A percentile compares a stretch with the other conserved stretches of the same genome.
Evolutionary conservation across 441 rosid species (phyloP).

Genomic region (Euphorbia celastroides): DNA sequence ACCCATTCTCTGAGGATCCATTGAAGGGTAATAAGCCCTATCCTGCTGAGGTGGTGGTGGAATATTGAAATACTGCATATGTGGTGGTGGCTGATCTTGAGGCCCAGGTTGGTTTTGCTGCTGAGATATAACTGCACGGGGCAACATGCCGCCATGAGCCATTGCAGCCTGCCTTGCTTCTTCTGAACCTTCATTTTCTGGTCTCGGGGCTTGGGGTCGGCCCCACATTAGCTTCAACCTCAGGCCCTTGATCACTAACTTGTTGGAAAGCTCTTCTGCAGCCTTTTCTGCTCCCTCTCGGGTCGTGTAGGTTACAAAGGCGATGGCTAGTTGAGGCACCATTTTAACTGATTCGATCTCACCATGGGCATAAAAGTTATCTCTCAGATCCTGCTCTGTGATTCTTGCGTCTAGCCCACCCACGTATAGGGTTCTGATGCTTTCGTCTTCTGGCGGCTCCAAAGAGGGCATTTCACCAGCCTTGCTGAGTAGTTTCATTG

Average conservation of each 20-base stretch:
- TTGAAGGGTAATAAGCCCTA: conserved; percentile 76
- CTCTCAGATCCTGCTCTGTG: conserved; percentile 84
- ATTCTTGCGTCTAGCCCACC: conserved; percentile 90
- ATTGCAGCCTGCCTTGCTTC: conserved; percentile 60
- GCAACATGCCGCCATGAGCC: conserved; percentile 76
- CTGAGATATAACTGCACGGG: conserved; percentile 82
- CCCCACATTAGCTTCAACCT: conserved; percentile 95
- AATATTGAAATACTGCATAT: conserved; percentile 68
- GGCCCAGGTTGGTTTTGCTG: conserved; percentile 68
- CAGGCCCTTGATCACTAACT: conserved; percentile 74
- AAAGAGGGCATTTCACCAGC: conserved; percentile 96
- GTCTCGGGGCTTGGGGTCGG: conserved; percentile 80
- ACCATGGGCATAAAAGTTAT: conserved; percentile 81
- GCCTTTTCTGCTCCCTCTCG: conserved; percentile 99
- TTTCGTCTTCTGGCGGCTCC: conserved; percentile 88
- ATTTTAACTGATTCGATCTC: conserved; percentile 89
- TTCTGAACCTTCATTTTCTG: conserved; percentile 62
- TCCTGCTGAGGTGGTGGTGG: conserved; percentile 77
- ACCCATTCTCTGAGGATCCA: conserved; percentile 99
- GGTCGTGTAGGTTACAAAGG: conserved; percentile 85
- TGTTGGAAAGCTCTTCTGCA: conserved; percentile 84
- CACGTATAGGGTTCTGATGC: conserved; percentile 83
- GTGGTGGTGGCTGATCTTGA: conserved; percentile 53
- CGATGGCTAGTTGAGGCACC: conserved; percentile 83
- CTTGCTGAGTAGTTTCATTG: conserved; percentile 79